Evolutionary conservation across 805 yeast genomes (phyloP).

Genomic region (Lipomyces yamadae): DNA sequence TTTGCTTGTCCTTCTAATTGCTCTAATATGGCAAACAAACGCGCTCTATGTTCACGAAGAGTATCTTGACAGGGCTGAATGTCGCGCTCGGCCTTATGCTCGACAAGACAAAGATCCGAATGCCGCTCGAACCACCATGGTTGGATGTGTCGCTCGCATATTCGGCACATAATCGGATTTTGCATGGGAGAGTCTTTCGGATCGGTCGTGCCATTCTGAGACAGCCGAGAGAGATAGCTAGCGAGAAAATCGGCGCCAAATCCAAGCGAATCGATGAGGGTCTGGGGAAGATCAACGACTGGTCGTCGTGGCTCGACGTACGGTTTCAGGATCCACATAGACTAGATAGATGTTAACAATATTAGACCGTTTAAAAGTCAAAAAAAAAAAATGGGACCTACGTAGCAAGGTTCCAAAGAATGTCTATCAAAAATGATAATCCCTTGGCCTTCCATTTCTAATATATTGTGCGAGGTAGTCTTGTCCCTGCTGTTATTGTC

Average conservation of each 20-base stretch:
- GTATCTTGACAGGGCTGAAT: constrained; percentile 76
- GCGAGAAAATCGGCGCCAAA: constrained; percentile 87
- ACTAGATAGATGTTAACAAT: constrained; percentile 40
- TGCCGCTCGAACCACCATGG: constrained; percentile 97
- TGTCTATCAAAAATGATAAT: constrained; percentile 70
- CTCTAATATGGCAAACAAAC: constrained; percentile 30
- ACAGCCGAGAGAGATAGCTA: constrained; percentile 66
- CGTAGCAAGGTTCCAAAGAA: constrained; percentile 65
- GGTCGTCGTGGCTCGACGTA: constrained; percentile 64
- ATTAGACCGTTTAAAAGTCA: background rate
- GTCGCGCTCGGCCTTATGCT: constrained; percentile 79
- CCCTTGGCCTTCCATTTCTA: constrained; percentile 91
- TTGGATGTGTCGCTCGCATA: constrained; percentile 89
- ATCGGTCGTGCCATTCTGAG: constrained; percentile 66
- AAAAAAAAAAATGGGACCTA: constrained; percentile 23
- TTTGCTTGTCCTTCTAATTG: constrained; percentile 25
- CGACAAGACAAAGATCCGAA: constrained; percentile 82
- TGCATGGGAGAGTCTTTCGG: constrained; percentile 47
- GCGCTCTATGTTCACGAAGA: constrained; percentile 66
- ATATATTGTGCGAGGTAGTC: background rate
- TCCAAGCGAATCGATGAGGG: constrained; percentile 76
- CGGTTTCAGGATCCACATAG: constrained; percentile 93
- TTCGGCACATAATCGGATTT: constrained; percentile 69
- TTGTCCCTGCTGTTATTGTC: background rate
- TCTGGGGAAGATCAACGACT: constrained; percentile 70